A percentile compares a stretch with the other conserved stretches of the same genome.
These are phyloP conservation scores for Macrophomina phaseolina DNA, from an alignment of 2,329 filamentous ascomycete genomes.

Conservation along the genomic window DNA sequence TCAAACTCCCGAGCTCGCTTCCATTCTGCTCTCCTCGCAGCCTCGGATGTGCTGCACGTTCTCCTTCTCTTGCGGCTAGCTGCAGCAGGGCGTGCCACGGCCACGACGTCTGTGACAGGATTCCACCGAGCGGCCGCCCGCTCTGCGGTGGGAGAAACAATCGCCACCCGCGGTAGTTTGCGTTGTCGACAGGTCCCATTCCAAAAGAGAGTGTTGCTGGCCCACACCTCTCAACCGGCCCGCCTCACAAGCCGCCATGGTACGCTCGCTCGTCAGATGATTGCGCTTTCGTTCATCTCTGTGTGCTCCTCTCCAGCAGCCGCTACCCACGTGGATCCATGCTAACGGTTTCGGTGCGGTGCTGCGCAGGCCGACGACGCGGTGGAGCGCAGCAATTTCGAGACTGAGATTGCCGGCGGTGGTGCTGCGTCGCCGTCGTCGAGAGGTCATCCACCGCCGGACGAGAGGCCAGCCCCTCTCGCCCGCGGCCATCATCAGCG, in stretches of 20 bases:
- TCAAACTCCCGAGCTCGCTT: not conserved
- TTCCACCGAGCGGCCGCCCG: conserved; percentile 13
- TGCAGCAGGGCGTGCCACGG: conserved; percentile 99
- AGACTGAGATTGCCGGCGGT: conserved; percentile 10
- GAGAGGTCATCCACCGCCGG: conserved; percentile 10
- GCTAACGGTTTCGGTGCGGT: conserved; percentile 22
- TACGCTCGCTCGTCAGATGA: conserved; percentile 18
- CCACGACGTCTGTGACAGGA: conserved; percentile 58
- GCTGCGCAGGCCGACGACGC: conserved; percentile 25
- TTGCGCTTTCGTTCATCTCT: not conserved
- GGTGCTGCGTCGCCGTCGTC: conserved; percentile 3
- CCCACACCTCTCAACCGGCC: not conserved
- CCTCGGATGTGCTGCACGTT: conserved; percentile 8
- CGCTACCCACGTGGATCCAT: conserved; percentile 13
- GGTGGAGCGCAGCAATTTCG: conserved; percentile 23
- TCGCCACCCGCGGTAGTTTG: not conserved
- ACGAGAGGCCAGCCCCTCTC: conserved; percentile 8
- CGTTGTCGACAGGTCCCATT: conserved; percentile 14
- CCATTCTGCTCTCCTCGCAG: not conserved
- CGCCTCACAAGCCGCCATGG: conserved; percentile 20
- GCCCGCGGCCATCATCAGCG: conserved; percentile 8
- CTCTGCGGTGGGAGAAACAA: conserved; percentile 8
- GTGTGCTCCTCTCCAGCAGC: not conserved
- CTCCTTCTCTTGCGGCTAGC: conserved; percentile 71
- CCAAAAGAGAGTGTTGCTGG: not conserved